Evolutionary conservation across 192 early-diverging fungal genomes (phyloP).

Genomic region (Coemansia sp.): DNA sequence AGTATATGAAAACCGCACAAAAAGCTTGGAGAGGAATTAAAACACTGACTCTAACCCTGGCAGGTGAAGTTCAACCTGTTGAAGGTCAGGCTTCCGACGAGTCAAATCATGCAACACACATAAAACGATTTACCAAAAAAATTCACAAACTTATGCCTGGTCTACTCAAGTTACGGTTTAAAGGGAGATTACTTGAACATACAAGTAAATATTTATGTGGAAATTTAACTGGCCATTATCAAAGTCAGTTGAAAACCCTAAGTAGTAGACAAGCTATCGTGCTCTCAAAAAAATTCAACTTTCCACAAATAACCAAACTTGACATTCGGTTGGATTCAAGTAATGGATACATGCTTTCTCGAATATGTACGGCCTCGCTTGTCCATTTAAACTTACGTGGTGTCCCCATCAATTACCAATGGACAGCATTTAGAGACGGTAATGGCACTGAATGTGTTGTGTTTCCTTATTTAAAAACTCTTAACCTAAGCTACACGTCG

Average conservation of each 20-base stretch:
- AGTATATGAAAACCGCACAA: not conserved
- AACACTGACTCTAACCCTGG: conserved; percentile 2
- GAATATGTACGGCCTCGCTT: conserved; percentile 1
- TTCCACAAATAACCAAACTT: not conserved
- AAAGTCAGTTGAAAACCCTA: not conserved
- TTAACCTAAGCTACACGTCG: not conserved
- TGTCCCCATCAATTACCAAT: not conserved
- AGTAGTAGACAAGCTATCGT: not conserved
- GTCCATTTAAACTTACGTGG: conserved; percentile 4
- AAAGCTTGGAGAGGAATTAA: not conserved
- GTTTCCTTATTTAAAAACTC: not conserved
- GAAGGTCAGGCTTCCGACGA: not conserved
- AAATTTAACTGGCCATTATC: not conserved
- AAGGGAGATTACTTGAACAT: not conserved
- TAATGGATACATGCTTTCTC: not conserved
- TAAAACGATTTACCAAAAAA: not conserved
- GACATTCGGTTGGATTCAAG: not conserved
- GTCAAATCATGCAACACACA: not conserved
- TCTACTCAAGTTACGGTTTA: not conserved
- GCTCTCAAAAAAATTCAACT: not conserved
- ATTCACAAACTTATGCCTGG: not conserved
- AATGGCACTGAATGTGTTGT: not conserved
- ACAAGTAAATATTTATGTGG: not conserved
- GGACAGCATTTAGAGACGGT: not conserved
- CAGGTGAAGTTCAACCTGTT: not conserved